Base-by-base conservation (phyloP, 225 moss, liverwort and hornwort genomes). In the Polytrichum commune region DNA sequence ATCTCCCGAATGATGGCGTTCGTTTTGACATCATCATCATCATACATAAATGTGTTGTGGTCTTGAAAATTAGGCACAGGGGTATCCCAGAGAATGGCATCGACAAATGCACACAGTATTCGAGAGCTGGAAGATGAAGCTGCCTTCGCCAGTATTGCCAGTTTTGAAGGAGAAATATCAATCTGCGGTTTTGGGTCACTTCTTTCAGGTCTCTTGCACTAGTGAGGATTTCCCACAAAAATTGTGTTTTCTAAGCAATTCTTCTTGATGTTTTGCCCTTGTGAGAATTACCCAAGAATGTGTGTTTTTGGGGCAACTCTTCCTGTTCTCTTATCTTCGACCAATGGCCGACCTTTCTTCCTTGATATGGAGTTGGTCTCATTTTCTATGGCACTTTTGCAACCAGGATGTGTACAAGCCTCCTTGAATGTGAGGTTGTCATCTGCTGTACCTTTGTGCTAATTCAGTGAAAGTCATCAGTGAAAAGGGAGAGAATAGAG, bases 181-280 rank as follows among this genome's bases (percentile, higher is more conserved):
- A 92, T 97, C 60, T 94, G 92, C 68, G 97, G 97, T 38, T 97
- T 94, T 69, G 97, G 97, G 27, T 97, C 97, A 27, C 83, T 97
- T 1, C 97, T 97, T 73, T 92, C 97, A 82, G 94, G 97, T 92
- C 38, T 65, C 55, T 22, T 62, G 46, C 46, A 13, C 46, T 32
- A 32, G 32, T 32, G 7, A 32, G 32, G 32, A 32, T 32, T 32
- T 7, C 32, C 32, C 32, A 29, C 5, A 32, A 32, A 8, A 32
- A 32, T 27, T 70, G n/a, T 27, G 8, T 8, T 27, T 54, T 1
- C 29, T 29, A 29, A 29, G 29, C 5, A 29, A 29, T 29, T 5
- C 83, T 97, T 1, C 96, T 97, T 73, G 94, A 93, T 92, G 29
- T 62, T 55, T 19, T 62, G 46, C 46, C 10, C 46, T 46, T 13